A percentile compares a stretch with the other conserved stretches of the same genome.
Evolutionary conservation across 2,329 filamentous ascomycete species (phyloP).

Genomic region (Fusarium lyarnte): DNA sequence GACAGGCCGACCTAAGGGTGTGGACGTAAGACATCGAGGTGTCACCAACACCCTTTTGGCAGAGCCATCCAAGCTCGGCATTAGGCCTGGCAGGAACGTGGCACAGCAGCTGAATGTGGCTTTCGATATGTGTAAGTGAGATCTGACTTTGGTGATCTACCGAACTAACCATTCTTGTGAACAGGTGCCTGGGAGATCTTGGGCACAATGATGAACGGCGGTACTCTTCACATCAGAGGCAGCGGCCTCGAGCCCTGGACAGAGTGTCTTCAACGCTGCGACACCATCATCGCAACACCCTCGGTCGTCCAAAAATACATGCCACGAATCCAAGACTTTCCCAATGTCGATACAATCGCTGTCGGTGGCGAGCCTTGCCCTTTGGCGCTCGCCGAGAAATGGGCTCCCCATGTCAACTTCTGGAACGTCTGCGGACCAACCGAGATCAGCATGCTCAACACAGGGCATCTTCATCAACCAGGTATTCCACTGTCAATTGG

Average conservation of each 20-base stretch:
- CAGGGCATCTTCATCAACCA: constrained; percentile 16
- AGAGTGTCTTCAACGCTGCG: constrained; percentile 19
- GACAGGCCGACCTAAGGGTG: constrained; percentile 27
- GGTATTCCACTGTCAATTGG: constrained; percentile 18
- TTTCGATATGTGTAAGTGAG: constrained; percentile 34
- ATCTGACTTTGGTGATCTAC: too few species aligned
- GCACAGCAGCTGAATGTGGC: constrained; percentile 31
- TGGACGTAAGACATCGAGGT: constrained; percentile 25
- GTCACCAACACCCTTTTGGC: constrained; percentile 29
- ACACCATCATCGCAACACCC: constrained; percentile 29
- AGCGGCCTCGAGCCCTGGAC: constrained; percentile 29
- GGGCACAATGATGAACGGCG: constrained; percentile 32
- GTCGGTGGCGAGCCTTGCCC: constrained; percentile 31
- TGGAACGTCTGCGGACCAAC: constrained; percentile 32
- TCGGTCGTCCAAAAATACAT: constrained; percentile 32
- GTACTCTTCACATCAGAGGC: constrained; percentile 29
- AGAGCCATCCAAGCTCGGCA: constrained; percentile 26
- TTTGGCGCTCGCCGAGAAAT: constrained; percentile 20
- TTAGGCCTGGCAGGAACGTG: constrained; percentile 20
- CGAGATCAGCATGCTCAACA: constrained; percentile 33
- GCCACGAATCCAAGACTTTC: constrained; percentile 15
- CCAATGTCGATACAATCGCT: constrained; percentile 22
- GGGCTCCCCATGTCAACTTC: constrained; percentile 29
- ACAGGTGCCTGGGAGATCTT: constrained; percentile 31
- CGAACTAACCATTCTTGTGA: not conserved